phyloP scores from a whole-genome alignment of 2,329 filamentous ascomycete genomes.

The Thelonectria blattea region DNA sequence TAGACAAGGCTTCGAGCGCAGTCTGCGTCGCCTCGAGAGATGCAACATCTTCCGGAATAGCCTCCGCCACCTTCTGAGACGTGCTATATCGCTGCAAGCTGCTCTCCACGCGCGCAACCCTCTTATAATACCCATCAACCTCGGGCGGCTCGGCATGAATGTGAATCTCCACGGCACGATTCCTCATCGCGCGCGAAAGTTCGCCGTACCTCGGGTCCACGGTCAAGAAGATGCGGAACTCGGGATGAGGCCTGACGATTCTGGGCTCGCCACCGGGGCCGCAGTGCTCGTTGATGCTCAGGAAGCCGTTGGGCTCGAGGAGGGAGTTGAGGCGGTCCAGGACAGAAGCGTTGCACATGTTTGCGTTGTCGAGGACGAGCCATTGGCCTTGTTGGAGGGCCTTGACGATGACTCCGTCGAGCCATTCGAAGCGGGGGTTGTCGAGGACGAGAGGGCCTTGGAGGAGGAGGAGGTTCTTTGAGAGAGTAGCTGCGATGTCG shows the following conservation, averaged over 20 bases:
- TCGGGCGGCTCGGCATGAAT: conserved; percentile 58
- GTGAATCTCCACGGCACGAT: conserved; percentile 89
- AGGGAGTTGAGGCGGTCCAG: conserved; percentile 93
- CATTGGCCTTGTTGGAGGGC: conserved; percentile 86
- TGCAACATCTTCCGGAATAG: conserved; percentile 30
- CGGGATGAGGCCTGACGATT: conserved; percentile 78
- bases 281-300: conserved; percentile 94
- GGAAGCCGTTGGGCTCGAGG: conserved; percentile 84
- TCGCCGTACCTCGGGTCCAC: conserved; percentile 93
- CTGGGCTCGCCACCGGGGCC: conserved; percentile 80
- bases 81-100: conserved; percentile 54
- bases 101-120: conserved; percentile 56
- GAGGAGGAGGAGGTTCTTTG: conserved; percentile 57
- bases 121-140: conserved; percentile 43
- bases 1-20: conserved; percentile 55
- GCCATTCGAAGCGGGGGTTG: conserved; percentile 90
- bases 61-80: conserved; percentile 42
- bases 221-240: conserved; percentile 92
- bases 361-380: conserved; percentile 96
- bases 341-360: conserved; percentile 93
- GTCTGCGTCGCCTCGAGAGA: conserved; percentile 40
- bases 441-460: conserved; percentile 63
- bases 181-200: conserved; percentile 94
- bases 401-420: conserved; percentile 89
- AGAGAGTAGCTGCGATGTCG: conserved; percentile 54